Percentiles rank a stretch among this genome's conserved stretches.
Evolutionary conservation across 176 grass and related monocot genomes (phyloP).

Genomic region (Oryza glumipatula): DNA sequence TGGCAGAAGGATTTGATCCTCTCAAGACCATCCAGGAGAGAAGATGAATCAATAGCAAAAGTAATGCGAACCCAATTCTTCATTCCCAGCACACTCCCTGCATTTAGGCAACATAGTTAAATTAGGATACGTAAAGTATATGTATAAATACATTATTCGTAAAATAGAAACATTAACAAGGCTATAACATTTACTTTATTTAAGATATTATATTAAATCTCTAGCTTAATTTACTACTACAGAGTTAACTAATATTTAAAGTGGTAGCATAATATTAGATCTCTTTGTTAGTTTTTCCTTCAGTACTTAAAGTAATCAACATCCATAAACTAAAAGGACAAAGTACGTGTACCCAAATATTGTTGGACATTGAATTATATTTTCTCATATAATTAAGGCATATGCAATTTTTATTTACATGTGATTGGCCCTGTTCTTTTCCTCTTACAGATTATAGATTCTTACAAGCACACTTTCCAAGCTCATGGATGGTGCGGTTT

Average conservation of each 20-base stretch:
- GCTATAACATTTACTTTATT: background rate
- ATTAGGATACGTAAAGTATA: background rate
- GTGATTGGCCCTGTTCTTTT: too few species aligned
- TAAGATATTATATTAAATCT: background rate
- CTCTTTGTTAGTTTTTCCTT: background rate
- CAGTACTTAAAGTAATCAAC: background rate
- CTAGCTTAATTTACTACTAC: background rate
- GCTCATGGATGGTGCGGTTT: too few species aligned
- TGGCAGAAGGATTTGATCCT: constrained; percentile 55
- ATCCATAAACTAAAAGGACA: background rate
- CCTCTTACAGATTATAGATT: too few species aligned
- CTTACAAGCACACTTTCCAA: too few species aligned
- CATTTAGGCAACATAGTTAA: background rate
- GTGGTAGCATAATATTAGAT: background rate
- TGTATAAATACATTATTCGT: background rate
- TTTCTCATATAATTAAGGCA: background rate
- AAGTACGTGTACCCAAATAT: background rate
- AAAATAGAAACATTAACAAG: background rate
- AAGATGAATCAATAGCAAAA: constrained; percentile 53
- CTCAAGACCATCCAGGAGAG: constrained; percentile 52
- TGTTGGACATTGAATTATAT: background rate
- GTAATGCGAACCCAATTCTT: constrained; percentile 55
- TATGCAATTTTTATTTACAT: too few species aligned
- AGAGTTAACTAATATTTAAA: background rate
- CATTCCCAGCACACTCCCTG: constrained; percentile 60